These are phyloP conservation scores for Solanum piurae DNA, from an alignment of 257 asterid species.

Conservation along the genomic window DNA sequence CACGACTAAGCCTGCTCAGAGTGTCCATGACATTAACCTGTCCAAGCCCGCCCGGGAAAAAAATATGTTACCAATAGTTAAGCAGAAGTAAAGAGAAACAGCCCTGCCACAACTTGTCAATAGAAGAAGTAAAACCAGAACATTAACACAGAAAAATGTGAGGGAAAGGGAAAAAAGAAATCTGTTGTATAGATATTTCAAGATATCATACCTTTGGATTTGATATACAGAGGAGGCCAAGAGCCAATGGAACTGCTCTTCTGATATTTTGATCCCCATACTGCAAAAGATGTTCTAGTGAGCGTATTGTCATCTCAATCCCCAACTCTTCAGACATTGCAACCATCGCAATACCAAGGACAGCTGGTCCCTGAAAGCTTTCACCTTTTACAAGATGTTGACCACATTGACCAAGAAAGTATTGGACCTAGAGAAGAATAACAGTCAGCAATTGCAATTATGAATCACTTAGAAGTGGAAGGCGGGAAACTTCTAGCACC, in stretches of 20 bases:
- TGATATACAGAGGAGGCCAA: constrained; percentile 89
- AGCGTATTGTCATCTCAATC: constrained; percentile 92
- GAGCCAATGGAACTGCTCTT: constrained; percentile 88
- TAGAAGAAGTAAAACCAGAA: neutral
- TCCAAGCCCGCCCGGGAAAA: constrained; percentile 9
- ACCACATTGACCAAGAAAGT: constrained; percentile 85
- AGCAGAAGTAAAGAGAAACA: neutral
- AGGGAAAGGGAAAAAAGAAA: neutral
- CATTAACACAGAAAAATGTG: neutral
- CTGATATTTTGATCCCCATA: constrained; percentile 88
- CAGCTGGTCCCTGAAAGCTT: constrained; percentile 86
- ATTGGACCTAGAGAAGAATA: constrained; percentile 62
- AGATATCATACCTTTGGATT: constrained; percentile 64
- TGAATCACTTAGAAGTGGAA: neutral
- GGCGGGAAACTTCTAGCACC: constrained; percentile 23
- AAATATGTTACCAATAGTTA: neutral
- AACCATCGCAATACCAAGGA: constrained; percentile 96
- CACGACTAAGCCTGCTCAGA: constrained; percentile 92
- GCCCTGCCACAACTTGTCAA: neutral
- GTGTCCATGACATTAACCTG: constrained; percentile 99
- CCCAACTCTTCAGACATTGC: constrained; percentile 98
- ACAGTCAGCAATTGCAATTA: constrained; percentile 7
- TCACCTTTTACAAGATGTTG: constrained; percentile 87
- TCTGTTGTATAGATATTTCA: neutral
- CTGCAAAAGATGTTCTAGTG: constrained; percentile 92